Evolutionary conservation across 2,329 filamentous ascomycete species (phyloP).

Genomic region (Thelonectria blattea): DNA sequence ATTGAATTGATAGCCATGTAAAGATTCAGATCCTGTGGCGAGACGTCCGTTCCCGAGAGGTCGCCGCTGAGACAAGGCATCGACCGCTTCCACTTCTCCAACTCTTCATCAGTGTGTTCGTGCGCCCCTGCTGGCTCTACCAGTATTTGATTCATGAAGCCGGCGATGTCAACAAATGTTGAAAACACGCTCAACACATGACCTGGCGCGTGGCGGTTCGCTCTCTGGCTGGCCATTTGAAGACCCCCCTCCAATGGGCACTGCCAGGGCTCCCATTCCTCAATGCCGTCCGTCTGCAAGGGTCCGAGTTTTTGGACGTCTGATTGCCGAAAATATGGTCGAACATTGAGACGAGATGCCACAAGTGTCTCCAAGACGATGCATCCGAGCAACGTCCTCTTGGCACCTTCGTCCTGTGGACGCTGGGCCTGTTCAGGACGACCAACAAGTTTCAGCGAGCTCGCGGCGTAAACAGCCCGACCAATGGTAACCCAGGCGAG

Average conservation of each 20-base stretch:
- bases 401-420: neutral
- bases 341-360: neutral
- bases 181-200: slow-evolving; percentile 17
- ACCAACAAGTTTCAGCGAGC: neutral
- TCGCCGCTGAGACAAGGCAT: neutral
- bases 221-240: neutral
- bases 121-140: neutral
- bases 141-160: neutral
- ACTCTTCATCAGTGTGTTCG: neutral
- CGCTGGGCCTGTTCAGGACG: neutral
- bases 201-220: slow-evolving; percentile 6
- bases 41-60: neutral
- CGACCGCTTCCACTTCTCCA: neutral
- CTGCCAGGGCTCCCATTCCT: slow-evolving; percentile 25
- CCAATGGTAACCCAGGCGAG: slow-evolving; percentile 12
- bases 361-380: slow-evolving; percentile 13
- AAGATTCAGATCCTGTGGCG: slow-evolving; percentile 9
- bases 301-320: slow-evolving; percentile 7
- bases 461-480: slow-evolving; percentile 3
- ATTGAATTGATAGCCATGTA: neutral
- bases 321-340: slow-evolving; percentile 8
- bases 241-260: neutral
- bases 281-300: slow-evolving; percentile 11
- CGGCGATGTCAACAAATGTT: neutral
- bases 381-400: slow-evolving; percentile 9